Evolutionary conservation across 192 early-diverging fungal genomes (phyloP), one percentile per base, ranked within the genome.

Genomic region (Pilobolus umbonatus): DNA sequence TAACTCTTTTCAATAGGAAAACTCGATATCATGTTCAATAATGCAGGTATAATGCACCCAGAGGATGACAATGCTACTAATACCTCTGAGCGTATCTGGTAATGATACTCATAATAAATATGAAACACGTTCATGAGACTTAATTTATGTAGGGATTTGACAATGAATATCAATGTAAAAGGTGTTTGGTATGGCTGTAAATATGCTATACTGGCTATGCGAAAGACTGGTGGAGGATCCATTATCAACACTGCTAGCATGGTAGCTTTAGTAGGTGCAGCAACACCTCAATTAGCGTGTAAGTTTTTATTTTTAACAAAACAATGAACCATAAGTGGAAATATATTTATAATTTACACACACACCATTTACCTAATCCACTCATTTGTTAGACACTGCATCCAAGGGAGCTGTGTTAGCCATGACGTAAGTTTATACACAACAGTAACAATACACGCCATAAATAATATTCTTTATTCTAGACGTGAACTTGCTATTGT

Each of bases 141-240:
- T 5, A 8, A 10, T 3, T n/a, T 49, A 5, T 40, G 19, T 52
- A 83, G 81, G 82, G 77, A 85, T 44, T 39, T 80, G 40, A 84
- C 82, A 24, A 81, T 91, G 82, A 74, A 88, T 48, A 87, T 90
- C 68, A 93, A 93, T 67, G 85, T 91, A 34, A 93, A 93, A 68
- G 89, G 91, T 24, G 91, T 93, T 17, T 93, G 91, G 91, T 91
- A 67, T 65, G 91, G 91, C 29, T 90, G 87, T 75, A 88, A 88
- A 55, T 83, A 93, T 50, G 87, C 77, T 46, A 89, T 93, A 55
- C 74, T 83, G 50, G 86, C 87, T 40, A 76, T 93, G 68, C 76
- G 85, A 38, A 74, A 84, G 25, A 81, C 73, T 11, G 88, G 87
- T 43, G 88, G 87, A 45, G 88, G 88, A 7, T 81, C 75, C 26